Evolutionary conservation across 176 grass and related monocot genomes (phyloP), one percentile per base, ranked within the genome.

Genomic region (Carex myosuroides): DNA sequence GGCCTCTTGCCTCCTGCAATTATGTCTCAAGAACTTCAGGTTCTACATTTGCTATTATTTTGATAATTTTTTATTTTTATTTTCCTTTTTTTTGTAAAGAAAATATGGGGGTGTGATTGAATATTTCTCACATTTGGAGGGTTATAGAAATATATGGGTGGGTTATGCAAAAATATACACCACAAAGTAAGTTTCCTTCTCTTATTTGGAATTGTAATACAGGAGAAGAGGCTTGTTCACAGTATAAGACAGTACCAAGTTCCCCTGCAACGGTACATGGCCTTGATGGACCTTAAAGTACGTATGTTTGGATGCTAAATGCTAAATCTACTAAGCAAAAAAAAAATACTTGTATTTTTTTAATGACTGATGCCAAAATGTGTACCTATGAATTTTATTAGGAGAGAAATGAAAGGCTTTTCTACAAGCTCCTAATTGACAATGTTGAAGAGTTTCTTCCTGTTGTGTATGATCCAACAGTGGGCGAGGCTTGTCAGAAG

Each of bases 401-500:
- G 95, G 95, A 98, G 82, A 90, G 92, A 52, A 92, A 97, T 58
- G 95, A 93, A 81, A 91, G 89, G 66, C 64, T 97, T 24, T 94
- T 98, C 87, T 98, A 90, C 79, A 98, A 91, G 87, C 95, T 98
- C 84, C 64, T 98, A 70, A 55, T 94, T 3, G 91, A 98, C 79
- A 89, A 98, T 84, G 92, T 98, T 1, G 95, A 98, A 75, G 95
- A 98, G 79, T 66, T 98, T 73, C 91, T 98, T 52, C 92, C 95
- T 6, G 85, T 98, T 59, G 95, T 98, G 20, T 98, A 98, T 64
- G 94, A 92, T 16, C 95, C 95, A 32, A 98, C 95, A 48, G 92
- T 98, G 4, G 95, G 95, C n/a, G 90, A 98, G 89, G 95, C 95
- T 22, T 98, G 95, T 88, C 92, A 94, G 86, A 98, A 98, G 74